phyloP scores from a whole-genome alignment of 2,329 filamentous ascomycete genomes.

The Camillea tinctor region DNA sequence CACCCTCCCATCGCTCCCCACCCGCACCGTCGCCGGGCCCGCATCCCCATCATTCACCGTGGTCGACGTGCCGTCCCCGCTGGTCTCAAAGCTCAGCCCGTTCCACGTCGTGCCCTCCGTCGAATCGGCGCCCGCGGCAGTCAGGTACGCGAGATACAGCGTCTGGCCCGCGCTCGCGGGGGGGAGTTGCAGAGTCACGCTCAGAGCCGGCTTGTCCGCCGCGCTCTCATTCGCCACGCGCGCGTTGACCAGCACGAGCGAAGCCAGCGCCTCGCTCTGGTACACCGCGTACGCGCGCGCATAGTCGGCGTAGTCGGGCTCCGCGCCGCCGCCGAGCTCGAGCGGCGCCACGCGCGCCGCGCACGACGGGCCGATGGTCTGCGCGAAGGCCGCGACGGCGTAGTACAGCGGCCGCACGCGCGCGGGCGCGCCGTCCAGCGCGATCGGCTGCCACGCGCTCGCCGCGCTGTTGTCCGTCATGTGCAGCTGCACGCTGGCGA shows the following conservation, averaged over 20 bases:
- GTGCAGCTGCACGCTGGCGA: conserved; percentile 49
- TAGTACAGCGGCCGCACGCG: conserved; percentile 50
- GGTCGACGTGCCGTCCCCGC: conserved; percentile 39
- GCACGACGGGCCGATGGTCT: conserved; percentile 44
- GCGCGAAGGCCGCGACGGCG: conserved; percentile 48
- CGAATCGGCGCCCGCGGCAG: conserved; percentile 43
- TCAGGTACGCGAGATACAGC: conserved; percentile 47
- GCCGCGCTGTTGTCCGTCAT: conserved; percentile 54
- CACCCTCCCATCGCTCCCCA: conserved; percentile 34
- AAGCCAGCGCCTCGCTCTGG: conserved; percentile 38
- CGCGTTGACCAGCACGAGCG: conserved; percentile 46
- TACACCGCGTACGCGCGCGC: conserved; percentile 46
- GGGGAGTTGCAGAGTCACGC: conserved; percentile 41
- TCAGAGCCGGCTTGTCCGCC: conserved; percentile 37
- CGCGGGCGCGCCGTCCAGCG: conserved; percentile 37
- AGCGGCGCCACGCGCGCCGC: conserved; percentile 41
- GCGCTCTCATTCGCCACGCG: conserved; percentile 41
- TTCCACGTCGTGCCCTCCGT: conserved; percentile 44
- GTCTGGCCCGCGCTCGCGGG: conserved; percentile 37
- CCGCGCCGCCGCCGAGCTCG: conserved; percentile 30
- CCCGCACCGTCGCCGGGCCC: conserved; percentile 31
- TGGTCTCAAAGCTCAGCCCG: conserved; percentile 44
- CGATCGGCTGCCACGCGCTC: conserved; percentile 47
- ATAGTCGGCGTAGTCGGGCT: conserved; percentile 38
- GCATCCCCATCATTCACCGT: conserved; percentile 31